Evolutionary conservation across 331 rosid genomes (phyloP).

Genomic region (Quercus phellos): DNA sequence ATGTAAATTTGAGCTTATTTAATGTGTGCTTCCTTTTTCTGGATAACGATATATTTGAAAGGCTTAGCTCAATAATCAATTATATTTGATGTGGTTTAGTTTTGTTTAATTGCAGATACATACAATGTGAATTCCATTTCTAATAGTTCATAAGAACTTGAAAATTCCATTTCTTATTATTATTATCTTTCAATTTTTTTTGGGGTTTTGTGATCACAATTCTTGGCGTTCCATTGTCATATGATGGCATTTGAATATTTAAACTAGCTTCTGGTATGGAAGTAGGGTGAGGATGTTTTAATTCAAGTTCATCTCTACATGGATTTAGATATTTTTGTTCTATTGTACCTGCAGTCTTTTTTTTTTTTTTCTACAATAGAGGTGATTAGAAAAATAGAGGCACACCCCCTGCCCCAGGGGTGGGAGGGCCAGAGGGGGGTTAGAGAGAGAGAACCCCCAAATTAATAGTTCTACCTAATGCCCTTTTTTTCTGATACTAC

Average conservation of each 20-base stretch:
- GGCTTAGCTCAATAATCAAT: not conserved
- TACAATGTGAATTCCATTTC: not conserved
- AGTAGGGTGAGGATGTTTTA: not conserved
- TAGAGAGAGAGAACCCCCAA: not conserved
- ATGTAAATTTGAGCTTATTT: constrained; percentile 12
- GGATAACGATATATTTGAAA: not conserved
- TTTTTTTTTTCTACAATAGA: not conserved
- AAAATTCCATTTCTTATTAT: not conserved
- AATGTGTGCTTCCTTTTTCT: not conserved
- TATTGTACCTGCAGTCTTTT: not conserved
- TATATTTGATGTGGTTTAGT: not conserved
- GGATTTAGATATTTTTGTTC: not conserved
- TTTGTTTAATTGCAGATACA: not conserved
- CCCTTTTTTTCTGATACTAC: too few relatives aligned
- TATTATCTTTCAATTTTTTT: not conserved
- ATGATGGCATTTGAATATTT: not conserved
- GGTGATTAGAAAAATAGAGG: too few relatives aligned
- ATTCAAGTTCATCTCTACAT: not conserved
- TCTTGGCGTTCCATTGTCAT: not conserved
- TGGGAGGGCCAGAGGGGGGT: too few relatives aligned
- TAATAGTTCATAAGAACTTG: not conserved
- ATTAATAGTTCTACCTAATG: not conserved
- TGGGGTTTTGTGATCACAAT: not conserved
- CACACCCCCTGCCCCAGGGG: too few relatives aligned
- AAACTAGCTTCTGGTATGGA: not conserved